These are phyloP conservation scores for Trichoderma virens DNA, from an alignment of 495 filamentous ascomycete species.

Conservation along the genomic window DNA sequence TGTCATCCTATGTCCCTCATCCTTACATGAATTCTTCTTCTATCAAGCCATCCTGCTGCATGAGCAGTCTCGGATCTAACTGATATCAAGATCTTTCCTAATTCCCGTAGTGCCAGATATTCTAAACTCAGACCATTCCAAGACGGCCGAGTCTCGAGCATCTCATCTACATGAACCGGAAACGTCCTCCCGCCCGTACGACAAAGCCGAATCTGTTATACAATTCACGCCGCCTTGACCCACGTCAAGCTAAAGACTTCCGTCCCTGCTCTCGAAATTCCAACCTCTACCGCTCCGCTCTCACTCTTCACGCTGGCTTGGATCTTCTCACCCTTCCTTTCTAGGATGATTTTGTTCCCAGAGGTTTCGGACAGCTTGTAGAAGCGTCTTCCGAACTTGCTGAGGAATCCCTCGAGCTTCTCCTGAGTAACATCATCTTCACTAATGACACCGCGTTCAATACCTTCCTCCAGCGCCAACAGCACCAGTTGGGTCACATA, in stretches of 20 bases:
- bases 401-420: slow-evolving; percentile 65
- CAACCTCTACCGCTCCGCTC: slow-evolving; percentile 53
- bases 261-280: slow-evolving; percentile 48
- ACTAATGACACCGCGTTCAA: slow-evolving; percentile 55
- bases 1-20: too few relatives aligned
- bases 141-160: too few relatives aligned
- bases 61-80: too few relatives aligned
- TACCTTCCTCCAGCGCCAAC: slow-evolving; percentile 62
- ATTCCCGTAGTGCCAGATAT: too few relatives aligned
- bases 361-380: slow-evolving; percentile 45
- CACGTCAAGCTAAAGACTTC: slow-evolving; percentile 21
- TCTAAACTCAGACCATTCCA: too few relatives aligned
- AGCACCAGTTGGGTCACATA: slow-evolving; percentile 70
- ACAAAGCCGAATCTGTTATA: too few relatives aligned
- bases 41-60: too few relatives aligned
- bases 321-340: slow-evolving; percentile 53
- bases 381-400: slow-evolving; percentile 64
- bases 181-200: too few relatives aligned
- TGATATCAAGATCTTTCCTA: too few relatives aligned
- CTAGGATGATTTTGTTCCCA: slow-evolving; percentile 51
- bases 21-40: too few relatives aligned
- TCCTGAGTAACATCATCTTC: slow-evolving; percentile 63
- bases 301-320: slow-evolving; percentile 40
- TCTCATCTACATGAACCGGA: too few relatives aligned
- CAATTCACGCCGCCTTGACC: slow-evolving; percentile 21